These are phyloP conservation scores for Lentinula raphanica DNA, from an alignment of 768 basidiomycete genomes.

Conservation along the genomic window DNA sequence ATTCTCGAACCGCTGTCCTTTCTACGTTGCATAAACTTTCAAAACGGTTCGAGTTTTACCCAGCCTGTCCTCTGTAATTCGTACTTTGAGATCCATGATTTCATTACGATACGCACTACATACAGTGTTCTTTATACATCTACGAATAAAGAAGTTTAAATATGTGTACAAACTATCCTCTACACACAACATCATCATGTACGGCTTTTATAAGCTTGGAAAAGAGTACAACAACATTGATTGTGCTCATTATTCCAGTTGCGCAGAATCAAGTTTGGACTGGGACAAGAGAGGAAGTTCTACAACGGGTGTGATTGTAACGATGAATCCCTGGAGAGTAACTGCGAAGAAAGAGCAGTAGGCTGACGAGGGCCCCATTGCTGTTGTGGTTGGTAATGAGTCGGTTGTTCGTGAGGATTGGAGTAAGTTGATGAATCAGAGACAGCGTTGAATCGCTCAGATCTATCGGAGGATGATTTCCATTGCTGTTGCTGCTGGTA, in stretches of 20 bases:
- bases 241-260: neutral
- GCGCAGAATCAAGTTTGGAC: neutral
- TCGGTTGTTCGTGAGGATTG: neutral
- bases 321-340: neutral
- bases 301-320: neutral
- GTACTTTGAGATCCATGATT: neutral
- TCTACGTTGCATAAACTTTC: no score
- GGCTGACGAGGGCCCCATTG: slow-evolving; percentile 4
- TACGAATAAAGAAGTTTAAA: neutral
- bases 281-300: no score
- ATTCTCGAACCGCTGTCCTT: no score
- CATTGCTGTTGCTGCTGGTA: neutral
- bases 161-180: neutral
- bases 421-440: neutral
- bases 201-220: no score
- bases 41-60: no score
- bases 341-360: neutral
- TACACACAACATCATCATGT: neutral
- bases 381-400: neutral
- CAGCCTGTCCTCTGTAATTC: no score
- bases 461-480: neutral
- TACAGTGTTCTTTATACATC: neutral
- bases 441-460: neutral
- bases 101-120: neutral
- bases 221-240: neutral